Evolutionary conservation across 768 basidiomycete genomes (phyloP).

Genomic region (Agaricus sinodeliciosus): DNA sequence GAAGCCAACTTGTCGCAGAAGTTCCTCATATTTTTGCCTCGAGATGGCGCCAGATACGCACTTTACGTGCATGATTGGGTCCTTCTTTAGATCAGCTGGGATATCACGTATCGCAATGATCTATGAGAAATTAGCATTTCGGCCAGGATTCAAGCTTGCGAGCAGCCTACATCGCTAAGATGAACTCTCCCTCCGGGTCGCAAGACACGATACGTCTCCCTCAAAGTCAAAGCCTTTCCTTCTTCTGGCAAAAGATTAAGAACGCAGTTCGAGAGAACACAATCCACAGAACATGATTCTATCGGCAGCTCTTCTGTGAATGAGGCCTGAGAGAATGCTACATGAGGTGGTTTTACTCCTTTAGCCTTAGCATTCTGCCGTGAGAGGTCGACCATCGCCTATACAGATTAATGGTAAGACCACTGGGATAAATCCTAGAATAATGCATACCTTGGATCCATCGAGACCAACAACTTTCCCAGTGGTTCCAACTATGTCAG

Average conservation of each 20-base stretch:
- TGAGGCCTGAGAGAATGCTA: conserved; percentile 38
- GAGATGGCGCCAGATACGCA: conserved; percentile 43
- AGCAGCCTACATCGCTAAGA: conserved; percentile 39
- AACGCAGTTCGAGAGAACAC: conserved; percentile 53
- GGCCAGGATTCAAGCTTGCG: neutral
- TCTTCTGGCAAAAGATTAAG: conserved; percentile 39
- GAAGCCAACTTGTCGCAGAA: conserved; percentile 36
- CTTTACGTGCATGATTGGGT: conserved; percentile 33
- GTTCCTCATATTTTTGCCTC: conserved; percentile 27
- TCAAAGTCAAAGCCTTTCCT: conserved; percentile 35
- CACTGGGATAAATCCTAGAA: neutral
- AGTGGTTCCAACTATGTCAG: conserved; percentile 36
- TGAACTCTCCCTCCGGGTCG: conserved; percentile 52
- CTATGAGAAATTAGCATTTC: conserved; percentile 18
- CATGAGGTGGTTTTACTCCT: conserved; percentile 38
- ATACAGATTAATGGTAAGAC: neutral
- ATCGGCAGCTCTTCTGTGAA: conserved; percentile 43
- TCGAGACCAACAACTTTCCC: conserved; percentile 54
- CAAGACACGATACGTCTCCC: conserved; percentile 42
- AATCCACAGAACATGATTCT: conserved; percentile 40
- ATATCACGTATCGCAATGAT: conserved; percentile 40
- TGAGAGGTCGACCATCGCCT: conserved; percentile 49
- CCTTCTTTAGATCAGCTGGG: conserved; percentile 32
- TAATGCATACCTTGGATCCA: conserved; percentile 32
- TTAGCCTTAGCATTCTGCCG: conserved; percentile 36